Conservation (phyloP, 352 stramenopile species). For the Phytophthora pisi region DNA sequence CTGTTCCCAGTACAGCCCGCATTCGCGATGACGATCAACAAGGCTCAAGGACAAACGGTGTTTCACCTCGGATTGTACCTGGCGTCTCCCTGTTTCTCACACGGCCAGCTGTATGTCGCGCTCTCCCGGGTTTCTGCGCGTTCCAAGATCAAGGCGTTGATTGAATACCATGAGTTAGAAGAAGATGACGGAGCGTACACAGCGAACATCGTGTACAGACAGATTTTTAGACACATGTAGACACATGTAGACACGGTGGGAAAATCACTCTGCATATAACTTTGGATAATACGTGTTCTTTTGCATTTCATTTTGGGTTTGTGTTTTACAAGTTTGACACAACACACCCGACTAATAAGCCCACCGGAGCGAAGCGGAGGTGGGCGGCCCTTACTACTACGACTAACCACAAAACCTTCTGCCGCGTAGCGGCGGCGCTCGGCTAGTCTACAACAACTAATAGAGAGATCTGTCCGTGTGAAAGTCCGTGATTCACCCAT, state of each 20-base stretch:
- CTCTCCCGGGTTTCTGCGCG: slow-evolving; percentile 5
- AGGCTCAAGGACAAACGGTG: slow-evolving; percentile 43
- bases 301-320: no score
- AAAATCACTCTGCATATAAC: no score
- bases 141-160: slow-evolving; percentile 23
- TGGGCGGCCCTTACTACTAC: no score
- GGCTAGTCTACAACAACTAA: no score
- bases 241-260: not conserved
- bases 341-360: no score
- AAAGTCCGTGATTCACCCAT: no score
- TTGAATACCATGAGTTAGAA: slow-evolving; percentile 14
- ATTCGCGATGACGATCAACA: slow-evolving; percentile 48
- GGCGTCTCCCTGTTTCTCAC: slow-evolving; percentile 28
- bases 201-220: slow-evolving; percentile 19
- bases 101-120: slow-evolving; percentile 23
- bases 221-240: slow-evolving; percentile 5
- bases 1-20: slow-evolving; percentile 37
- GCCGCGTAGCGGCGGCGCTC: no score
- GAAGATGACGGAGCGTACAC: slow-evolving; percentile 21
- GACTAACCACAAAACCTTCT: no score
- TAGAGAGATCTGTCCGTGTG: no score
- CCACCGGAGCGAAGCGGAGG: no score
- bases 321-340: no score
- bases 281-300: no score
- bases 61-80: slow-evolving; percentile 35